Evolutionary conservation across 768 basidiomycete genomes (phyloP).

Genomic region (Russula foetens): DNA sequence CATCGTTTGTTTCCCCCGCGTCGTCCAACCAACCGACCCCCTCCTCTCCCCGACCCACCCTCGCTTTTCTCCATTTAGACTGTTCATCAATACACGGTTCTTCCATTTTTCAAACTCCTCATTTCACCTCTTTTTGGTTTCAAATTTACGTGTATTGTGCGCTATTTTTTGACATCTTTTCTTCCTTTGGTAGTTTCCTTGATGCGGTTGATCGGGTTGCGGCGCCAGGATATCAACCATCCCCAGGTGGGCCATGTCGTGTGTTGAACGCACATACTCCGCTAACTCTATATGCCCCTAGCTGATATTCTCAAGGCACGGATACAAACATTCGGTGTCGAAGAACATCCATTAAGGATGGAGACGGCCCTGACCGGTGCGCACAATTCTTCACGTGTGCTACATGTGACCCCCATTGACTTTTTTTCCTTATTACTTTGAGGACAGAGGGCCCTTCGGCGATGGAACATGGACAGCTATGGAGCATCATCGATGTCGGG

Average conservation of each 20-base stretch:
- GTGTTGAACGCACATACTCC: neutral
- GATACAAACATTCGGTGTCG: slow-evolving; percentile 55
- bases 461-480: slow-evolving; percentile 33
- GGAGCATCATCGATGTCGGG: slow-evolving; percentile 63
- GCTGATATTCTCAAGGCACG: slow-evolving; percentile 60
- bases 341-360: slow-evolving; percentile 50
- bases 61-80: neutral
- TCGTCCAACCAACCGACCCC: neutral
- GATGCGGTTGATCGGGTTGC: slow-evolving; percentile 47
- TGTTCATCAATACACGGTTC: neutral
- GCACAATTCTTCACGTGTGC: slow-evolving; percentile 1
- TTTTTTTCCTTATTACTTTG: neutral
- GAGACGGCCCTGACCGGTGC: slow-evolving; percentile 31
- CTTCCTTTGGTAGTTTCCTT: slow-evolving; percentile 41
- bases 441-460: neutral
- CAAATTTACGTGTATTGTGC: neutral
- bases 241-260: slow-evolving; percentile 32
- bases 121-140: neutral
- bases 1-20: neutral
- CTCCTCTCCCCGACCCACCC: neutral
- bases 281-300: slow-evolving; percentile 17
- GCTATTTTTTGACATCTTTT: neutral
- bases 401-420: neutral
- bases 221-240: slow-evolving; percentile 42
- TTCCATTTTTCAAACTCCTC: neutral